These are phyloP conservation scores for Phytopythium sindhum DNA, from an alignment of 352 stramenopile species.

Conservation along the genomic window DNA sequence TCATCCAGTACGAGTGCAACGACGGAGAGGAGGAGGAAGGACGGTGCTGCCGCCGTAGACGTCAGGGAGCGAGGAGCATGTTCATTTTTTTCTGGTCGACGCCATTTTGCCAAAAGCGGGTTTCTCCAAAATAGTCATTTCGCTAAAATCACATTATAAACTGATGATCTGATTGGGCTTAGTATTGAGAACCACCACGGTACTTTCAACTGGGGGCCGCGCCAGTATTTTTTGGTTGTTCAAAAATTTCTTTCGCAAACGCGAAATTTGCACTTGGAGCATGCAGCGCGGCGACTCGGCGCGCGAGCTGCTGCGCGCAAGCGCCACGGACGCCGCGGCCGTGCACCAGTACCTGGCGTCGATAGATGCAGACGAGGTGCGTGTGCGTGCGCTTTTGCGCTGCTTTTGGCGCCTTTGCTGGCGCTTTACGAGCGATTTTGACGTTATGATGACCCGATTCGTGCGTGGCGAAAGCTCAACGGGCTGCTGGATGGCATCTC, in stretches of 20 bases:
- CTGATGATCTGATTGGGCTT: neutral
- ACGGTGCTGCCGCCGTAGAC: no score
- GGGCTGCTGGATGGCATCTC: conserved; percentile 56
- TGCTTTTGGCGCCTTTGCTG: no score
- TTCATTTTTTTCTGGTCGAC: no score
- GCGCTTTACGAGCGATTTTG: neutral
- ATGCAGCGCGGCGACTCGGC: conserved; percentile 10
- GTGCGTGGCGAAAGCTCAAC: conserved; percentile 35
- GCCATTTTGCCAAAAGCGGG: no score
- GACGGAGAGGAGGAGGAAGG: neutral
- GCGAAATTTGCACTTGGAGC: conserved; percentile 1
- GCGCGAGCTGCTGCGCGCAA: conserved; percentile 56
- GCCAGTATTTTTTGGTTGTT: neutral
- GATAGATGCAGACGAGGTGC: conserved; percentile 60
- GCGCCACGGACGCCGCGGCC: conserved; percentile 51
- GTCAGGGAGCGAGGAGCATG: no score
- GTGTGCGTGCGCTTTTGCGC: neutral
- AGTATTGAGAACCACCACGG: neutral
- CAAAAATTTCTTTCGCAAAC: conserved; percentile 2
- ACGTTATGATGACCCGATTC: neutral
- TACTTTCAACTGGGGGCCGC: neutral
- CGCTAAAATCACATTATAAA: no score
- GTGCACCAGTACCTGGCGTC: conserved; percentile 57
- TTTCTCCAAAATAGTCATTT: no score
- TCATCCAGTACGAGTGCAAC: neutral